Conservation (phyloP, 495 filamentous ascomycete species). For the Hypoxylon cercidicola region DNA sequence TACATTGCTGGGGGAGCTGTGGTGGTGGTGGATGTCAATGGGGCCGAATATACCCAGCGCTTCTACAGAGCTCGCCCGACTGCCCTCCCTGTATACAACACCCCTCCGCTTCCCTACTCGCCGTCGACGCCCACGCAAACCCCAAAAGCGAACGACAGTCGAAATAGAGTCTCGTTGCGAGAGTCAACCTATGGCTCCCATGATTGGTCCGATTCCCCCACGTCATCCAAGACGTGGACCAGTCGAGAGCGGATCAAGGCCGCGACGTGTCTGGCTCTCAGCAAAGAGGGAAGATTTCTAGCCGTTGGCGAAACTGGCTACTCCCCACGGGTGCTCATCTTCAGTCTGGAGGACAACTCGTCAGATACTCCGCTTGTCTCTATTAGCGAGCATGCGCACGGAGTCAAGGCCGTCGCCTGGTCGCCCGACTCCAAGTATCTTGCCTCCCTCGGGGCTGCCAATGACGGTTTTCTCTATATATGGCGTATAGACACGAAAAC, state of each 20-base stretch:
- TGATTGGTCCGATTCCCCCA: conserved; percentile 68
- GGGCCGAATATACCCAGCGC: conserved; percentile 78
- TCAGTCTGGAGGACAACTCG: conserved; percentile 79
- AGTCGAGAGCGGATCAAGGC: conserved; percentile 92
- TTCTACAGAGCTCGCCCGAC: conserved; percentile 91
- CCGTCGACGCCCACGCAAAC: conserved; percentile 68
- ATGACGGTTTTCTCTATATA: conserved; percentile 94
- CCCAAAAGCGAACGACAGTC: conserved; percentile 70
- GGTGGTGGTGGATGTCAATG: conserved; percentile 84
- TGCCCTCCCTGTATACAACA: conserved; percentile 68
- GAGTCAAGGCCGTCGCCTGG: conserved; percentile 88
- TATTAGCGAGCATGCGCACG: conserved; percentile 88
- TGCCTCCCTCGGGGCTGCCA: conserved; percentile 84
- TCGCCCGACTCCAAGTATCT: conserved; percentile 87
- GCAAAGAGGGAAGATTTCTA: conserved; percentile 86
- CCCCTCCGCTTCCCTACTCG: conserved; percentile 50
- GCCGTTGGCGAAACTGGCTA: conserved; percentile 98
- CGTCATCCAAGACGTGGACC: conserved; percentile 76
- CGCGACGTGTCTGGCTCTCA: conserved; percentile 93
- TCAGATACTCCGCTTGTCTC: conserved; percentile 85
- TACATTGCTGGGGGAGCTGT: conserved; percentile 94
- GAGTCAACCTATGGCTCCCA: conserved; percentile 63
- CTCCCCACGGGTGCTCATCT: conserved; percentile 89
- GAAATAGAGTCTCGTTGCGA: conserved; percentile 67
- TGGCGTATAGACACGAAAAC: conserved; percentile 86